phyloP scores from a whole-genome alignment of 1,139 yeast species.

The Tardiomyces blankii region DNA sequence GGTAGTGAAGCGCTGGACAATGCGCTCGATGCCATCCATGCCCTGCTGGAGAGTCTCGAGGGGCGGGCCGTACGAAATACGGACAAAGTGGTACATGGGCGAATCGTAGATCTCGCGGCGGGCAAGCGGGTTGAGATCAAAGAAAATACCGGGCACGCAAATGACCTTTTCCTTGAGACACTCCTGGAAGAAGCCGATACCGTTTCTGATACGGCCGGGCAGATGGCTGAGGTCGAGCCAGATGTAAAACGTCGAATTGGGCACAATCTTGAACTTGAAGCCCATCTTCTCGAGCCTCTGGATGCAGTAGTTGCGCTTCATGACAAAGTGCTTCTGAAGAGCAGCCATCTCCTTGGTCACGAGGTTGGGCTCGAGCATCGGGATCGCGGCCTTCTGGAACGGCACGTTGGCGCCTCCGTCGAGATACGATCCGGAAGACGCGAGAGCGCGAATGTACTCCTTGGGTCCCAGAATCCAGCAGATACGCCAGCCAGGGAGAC shows the following conservation, averaged over 20 bases:
- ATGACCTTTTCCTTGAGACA: slow-evolving; percentile 54
- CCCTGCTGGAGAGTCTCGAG: slow-evolving; percentile 42
- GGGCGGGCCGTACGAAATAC: slow-evolving; percentile 59
- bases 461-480: slow-evolving; percentile 64
- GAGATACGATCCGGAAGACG: slow-evolving; percentile 52
- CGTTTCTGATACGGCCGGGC: slow-evolving; percentile 49
- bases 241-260: slow-evolving; percentile 53
- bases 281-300: slow-evolving; percentile 46
- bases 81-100: slow-evolving; percentile 52
- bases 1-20: slow-evolving; percentile 24
- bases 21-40: slow-evolving; percentile 59
- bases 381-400: slow-evolving; percentile 52
- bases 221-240: slow-evolving; percentile 52
- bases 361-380: slow-evolving; percentile 42
- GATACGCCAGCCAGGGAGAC: slow-evolving; percentile 62
- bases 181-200: slow-evolving; percentile 60
- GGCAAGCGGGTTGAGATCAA: slow-evolving; percentile 54
- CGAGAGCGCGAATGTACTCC: slow-evolving; percentile 45
- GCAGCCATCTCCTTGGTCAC: slow-evolving; percentile 50
- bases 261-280: slow-evolving; percentile 40
- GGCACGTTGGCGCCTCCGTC: slow-evolving; percentile 63
- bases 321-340: slow-evolving; percentile 47
- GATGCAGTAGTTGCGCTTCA: slow-evolving; percentile 51
- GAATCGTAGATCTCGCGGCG: slow-evolving; percentile 51
- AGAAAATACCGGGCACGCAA: slow-evolving; percentile 59